A percentile compares a stretch with the other conserved stretches of the same genome.
These are phyloP conservation scores for Hydnum rufescens DNA, from an alignment of 768 basidiomycete species.

Conservation along the genomic window DNA sequence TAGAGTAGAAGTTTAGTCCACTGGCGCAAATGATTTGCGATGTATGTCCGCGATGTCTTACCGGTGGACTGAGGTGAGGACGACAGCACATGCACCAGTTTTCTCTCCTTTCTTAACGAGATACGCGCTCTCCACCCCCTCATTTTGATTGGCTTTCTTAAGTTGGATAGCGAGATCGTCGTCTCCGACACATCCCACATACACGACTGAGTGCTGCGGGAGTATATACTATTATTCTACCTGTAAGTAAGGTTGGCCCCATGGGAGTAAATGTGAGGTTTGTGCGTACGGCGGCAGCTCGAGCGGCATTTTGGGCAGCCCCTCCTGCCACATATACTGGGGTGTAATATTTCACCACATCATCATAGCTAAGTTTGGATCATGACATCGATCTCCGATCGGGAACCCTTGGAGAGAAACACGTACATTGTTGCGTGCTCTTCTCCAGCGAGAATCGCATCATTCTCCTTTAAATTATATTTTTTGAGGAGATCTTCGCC, in stretches of 20 bases:
- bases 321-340: slow-evolving; percentile 92
- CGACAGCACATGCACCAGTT: slow-evolving; percentile 92
- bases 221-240: slow-evolving; percentile 53
- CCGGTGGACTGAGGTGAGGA: slow-evolving; percentile 88
- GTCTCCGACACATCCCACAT: slow-evolving; percentile 83
- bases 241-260: slow-evolving; percentile 5
- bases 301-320: slow-evolving; percentile 90
- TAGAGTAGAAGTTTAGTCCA: slow-evolving; percentile 15
- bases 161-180: slow-evolving; percentile 85
- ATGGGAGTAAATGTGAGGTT: slow-evolving; percentile 2
- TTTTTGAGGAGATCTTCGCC: slow-evolving; percentile 74
- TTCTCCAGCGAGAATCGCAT: slow-evolving; percentile 85
- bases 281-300: slow-evolving; percentile 73
- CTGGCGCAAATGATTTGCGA: neutral
- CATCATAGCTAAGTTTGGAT: slow-evolving; percentile 49
- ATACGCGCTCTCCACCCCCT: slow-evolving; percentile 77
- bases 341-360: slow-evolving; percentile 45
- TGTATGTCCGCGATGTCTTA: slow-evolving; percentile 17
- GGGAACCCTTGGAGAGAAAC: neutral
- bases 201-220: slow-evolving; percentile 74
- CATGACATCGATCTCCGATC: neutral
- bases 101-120: slow-evolving; percentile 69
- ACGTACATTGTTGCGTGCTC: slow-evolving; percentile 74
- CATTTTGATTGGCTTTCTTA: slow-evolving; percentile 73
- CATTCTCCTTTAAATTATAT: slow-evolving; percentile 80